Evolutionary conservation across 192 early-diverging fungal genomes (phyloP), one percentile per base, ranked within the genome.

Genomic region (Podila verticillata): DNA sequence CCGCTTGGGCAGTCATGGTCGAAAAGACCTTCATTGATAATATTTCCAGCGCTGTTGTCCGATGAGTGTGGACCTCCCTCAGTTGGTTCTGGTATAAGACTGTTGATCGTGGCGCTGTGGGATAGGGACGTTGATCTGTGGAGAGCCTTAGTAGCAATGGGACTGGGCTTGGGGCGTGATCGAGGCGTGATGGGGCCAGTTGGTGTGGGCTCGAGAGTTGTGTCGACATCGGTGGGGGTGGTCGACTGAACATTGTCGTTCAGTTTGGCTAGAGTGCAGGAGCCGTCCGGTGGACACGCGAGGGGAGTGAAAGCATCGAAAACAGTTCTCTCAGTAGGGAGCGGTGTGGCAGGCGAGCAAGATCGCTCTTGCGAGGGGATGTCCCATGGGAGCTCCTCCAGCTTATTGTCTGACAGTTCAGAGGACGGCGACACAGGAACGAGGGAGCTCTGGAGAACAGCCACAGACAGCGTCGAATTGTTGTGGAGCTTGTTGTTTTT

Each of bases 141-240:
- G 7, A 57, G 47, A 2, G 47, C 26, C 20, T 20, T 47, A 49
- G 73, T 74, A 10, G 65, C 66, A 22, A 69, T 75, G 12, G 73
- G 66, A 22, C 49, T 56, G 13, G 66, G 51, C 51, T 54, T 54
- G 6, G 51, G 51, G 22, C n/a, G 51, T 54, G n/a, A 54, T 24
- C 51, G 8, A n/a, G 22, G 51, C 5, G 51, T 24, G 5, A 7
- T 54, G 3, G 22, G 5, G 20, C n/a, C 51, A 26, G 51, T 26
- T 44, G 1, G 13, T 17, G 36, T 39, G 36, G 15, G 3, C 13
- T 44, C 17, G 39, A 2, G 15, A 17, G 13, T 44, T 15, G 39
- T 15, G 0, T 44, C 39, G 17, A 15, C 12, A 15, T 39, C 10
- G 8, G 36, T 12, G 36, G 13, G 10, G 3, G 10, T 39, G 36